phyloP scores from a whole-genome alignment of 2,329 filamentous ascomycete species.

The Emmonsiellopsis sp. region DNA sequence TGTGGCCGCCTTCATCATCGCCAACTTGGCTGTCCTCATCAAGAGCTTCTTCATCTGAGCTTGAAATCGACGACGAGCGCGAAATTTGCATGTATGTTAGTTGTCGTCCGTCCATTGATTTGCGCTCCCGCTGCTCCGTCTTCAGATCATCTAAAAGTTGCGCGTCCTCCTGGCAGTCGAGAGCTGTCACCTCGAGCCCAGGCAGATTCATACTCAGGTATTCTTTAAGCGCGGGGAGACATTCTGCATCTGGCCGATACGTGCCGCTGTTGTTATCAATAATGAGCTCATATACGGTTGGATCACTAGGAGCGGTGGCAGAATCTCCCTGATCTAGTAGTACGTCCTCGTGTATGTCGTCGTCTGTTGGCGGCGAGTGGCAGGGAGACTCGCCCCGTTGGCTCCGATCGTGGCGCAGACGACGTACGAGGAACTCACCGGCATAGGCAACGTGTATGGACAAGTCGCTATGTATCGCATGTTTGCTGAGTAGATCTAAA shows the following conservation, averaged over 20 bases:
- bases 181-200: constrained; percentile 61
- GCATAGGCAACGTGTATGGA: constrained; percentile 84
- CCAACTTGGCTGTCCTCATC: background rate
- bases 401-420: constrained; percentile 26
- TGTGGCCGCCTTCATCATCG: background rate
- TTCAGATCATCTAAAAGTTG: constrained; percentile 67
- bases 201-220: constrained; percentile 68
- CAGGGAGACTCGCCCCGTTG: constrained; percentile 15
- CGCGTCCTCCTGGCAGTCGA: constrained; percentile 65
- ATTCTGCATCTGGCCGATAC: constrained; percentile 73
- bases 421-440: constrained; percentile 84
- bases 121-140: constrained; percentile 60
- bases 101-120: constrained; percentile 52
- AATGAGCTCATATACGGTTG: constrained; percentile 64
- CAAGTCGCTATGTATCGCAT: constrained; percentile 94
- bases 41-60: constrained; percentile 43
- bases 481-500: constrained; percentile 74
- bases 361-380: constrained; percentile 35
- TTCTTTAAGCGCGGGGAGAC: constrained; percentile 59
- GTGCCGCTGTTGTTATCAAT: constrained; percentile 96
- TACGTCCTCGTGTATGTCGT: constrained; percentile 35
- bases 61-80: constrained; percentile 37
- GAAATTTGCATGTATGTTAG: constrained; percentile 47
- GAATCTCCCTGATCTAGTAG: constrained; percentile 28
- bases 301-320: constrained; percentile 40